A percentile compares a stretch with the other conserved stretches of the same genome.
Evolutionary conservation across 2,329 filamentous ascomycete genomes (phyloP).

Genomic region (Fusarium staphyleae): DNA sequence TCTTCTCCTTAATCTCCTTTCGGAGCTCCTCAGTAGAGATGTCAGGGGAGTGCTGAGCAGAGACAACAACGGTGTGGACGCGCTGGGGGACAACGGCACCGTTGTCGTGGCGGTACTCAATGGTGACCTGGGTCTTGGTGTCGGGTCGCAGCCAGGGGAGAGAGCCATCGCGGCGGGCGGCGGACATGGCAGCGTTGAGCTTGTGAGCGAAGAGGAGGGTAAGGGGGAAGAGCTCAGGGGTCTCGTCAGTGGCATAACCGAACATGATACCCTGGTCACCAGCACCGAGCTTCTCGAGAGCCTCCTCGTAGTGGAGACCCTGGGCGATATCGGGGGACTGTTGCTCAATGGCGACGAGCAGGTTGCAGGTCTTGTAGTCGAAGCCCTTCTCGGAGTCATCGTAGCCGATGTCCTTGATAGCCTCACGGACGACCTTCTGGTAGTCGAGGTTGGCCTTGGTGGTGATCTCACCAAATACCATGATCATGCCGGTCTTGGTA

Average conservation of each 20-base stretch:
- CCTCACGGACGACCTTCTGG: constrained; percentile 93
- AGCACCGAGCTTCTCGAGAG: constrained; percentile 95
- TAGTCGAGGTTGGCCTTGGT: constrained; percentile 96
- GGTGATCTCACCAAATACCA: constrained; percentile 98
- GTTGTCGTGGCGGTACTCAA: constrained; percentile 97
- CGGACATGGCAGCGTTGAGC: constrained; percentile 94
- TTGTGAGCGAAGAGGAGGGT: constrained; percentile 95
- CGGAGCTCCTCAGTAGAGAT: constrained; percentile 92
- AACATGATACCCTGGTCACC: constrained; percentile 99
- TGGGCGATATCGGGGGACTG: constrained; percentile 99
- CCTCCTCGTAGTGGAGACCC: constrained; percentile 97
- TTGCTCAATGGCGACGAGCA: constrained; percentile 98
- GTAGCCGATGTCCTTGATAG: constrained; percentile 99
- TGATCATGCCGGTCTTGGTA: constrained; percentile 99
- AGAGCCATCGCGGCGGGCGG: constrained; percentile 84
- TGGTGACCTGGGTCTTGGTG: constrained; percentile 99
- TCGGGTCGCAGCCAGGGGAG: constrained; percentile 96
- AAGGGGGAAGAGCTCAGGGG: constrained; percentile 93
- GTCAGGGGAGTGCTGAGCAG: constrained; percentile 88
- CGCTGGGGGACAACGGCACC: constrained; percentile 91
- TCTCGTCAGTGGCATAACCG: constrained; percentile 99
- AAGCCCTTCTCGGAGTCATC: constrained; percentile 97
- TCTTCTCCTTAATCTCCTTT: constrained; percentile 96
- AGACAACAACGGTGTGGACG: constrained; percentile 96
- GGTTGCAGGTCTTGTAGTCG: constrained; percentile 99